A percentile compares a stretch with the other conserved stretches of the same genome.
These are phyloP conservation scores for Arabidopsis suecica DNA, from an alignment of 345 rosid genomes.

Conservation along the genomic window DNA sequence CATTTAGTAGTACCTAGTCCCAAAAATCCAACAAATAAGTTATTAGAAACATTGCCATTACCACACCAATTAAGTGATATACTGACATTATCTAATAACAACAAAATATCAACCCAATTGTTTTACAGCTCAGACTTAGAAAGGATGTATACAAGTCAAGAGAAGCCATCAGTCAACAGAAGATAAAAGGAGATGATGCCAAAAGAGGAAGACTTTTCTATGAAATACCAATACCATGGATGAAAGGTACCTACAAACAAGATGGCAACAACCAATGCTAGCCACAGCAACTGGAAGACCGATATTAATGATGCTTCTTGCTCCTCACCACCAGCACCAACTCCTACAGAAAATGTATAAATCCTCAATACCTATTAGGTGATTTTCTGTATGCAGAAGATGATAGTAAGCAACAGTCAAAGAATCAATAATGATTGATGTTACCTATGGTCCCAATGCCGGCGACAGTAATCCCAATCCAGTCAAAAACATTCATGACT, in stretches of 20 bases:
- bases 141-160: conserved; percentile 12
- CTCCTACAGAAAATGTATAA: conserved; percentile 58
- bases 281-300: conserved; percentile 80
- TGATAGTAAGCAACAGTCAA: not conserved
- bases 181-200: conserved; percentile 17
- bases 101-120: not conserved
- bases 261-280: conserved; percentile 72
- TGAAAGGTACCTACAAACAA: conserved; percentile 98
- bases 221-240: conserved; percentile 37
- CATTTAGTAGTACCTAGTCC: conserved; percentile 75
- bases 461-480: conserved; percentile 93
- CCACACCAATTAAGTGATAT: not conserved
- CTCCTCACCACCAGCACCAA: conserved; percentile 98
- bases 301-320: conserved; percentile 77
- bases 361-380: conserved; percentile 5
- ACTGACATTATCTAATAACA: conserved; percentile 1
- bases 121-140: not conserved
- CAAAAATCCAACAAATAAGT: conserved; percentile 24
- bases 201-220: conserved; percentile 20
- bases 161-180: conserved; percentile 6
- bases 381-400: conserved; percentile 5
- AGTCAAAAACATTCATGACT: conserved; percentile 89
- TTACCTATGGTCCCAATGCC: conserved; percentile 98
- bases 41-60: conserved; percentile 31
- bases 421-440: conserved; percentile 37